These are phyloP conservation scores for Neohortaea acidophila DNA, from an alignment of 495 filamentous ascomycete genomes.

Conservation along the genomic window DNA sequence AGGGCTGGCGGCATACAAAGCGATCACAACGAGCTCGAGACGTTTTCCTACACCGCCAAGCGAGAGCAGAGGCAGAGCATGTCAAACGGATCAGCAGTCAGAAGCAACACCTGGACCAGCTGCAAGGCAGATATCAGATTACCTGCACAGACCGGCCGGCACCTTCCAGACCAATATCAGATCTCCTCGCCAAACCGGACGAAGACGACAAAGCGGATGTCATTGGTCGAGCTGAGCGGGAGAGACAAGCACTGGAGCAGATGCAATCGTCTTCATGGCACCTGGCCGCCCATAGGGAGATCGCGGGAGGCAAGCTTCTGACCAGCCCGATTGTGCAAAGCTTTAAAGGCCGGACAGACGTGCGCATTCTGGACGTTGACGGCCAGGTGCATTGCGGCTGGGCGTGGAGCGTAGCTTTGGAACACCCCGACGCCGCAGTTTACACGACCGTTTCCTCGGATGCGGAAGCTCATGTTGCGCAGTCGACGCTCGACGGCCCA, in stretches of 20 bases:
- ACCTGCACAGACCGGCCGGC: slow-evolving; percentile 33
- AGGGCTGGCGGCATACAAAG: slow-evolving; percentile 62
- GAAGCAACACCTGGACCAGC: slow-evolving; percentile 36
- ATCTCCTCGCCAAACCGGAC: slow-evolving; percentile 19
- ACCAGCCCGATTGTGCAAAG: slow-evolving; percentile 53
- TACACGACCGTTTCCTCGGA: slow-evolving; percentile 59
- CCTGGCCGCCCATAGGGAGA: slow-evolving; percentile 56
- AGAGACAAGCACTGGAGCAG: slow-evolving; percentile 62
- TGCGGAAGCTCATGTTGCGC: slow-evolving; percentile 38
- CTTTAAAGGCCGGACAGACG: slow-evolving; percentile 35
- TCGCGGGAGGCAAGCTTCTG: slow-evolving; percentile 70
- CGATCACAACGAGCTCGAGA: slow-evolving; percentile 47
- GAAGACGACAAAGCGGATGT: slow-evolving; percentile 43
- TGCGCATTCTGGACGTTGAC: slow-evolving; percentile 73
- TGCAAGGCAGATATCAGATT: slow-evolving; percentile 64
- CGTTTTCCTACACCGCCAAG: slow-evolving; percentile 64
- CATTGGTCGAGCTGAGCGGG: slow-evolving; percentile 45
- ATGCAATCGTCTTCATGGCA: slow-evolving; percentile 64
- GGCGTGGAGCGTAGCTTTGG: slow-evolving; percentile 82
- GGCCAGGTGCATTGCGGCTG: slow-evolving; percentile 78
- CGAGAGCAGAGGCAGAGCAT: slow-evolving; percentile 80
- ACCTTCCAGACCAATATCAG: slow-evolving; percentile 29
- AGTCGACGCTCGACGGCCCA: slow-evolving; percentile 55
- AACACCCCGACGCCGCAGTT: slow-evolving; percentile 68
- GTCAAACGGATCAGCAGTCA: slow-evolving; percentile 47